Base-by-base conservation (phyloP, 1,139 yeast species). In the Candida sanyaensis region DNA sequence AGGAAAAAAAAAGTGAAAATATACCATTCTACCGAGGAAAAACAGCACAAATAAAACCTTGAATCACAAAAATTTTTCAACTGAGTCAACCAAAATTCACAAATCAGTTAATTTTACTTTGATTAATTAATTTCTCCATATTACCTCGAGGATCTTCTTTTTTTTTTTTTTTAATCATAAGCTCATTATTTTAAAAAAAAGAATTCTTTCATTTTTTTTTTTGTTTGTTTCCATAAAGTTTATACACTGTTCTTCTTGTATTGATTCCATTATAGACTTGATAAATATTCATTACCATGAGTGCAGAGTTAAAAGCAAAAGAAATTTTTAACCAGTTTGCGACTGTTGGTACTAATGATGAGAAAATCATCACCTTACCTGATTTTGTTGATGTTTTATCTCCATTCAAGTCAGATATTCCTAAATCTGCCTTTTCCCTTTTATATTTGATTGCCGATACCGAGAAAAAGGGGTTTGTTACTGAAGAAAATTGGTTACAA, bases 361-460 rank as follows among this genome's bases (percentile, higher is more conserved):
- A 63, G 37, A 57, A 56, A 43, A 53, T 55, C 42, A 47, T 56
- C 45, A 59, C 72, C 21, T 66, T 75, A 50, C 71, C 70, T 12
- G 69, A 69, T 51, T 75, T 75, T 51, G 65, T 70, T 40, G 62
- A 72, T 41, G 63, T 75, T 45, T 64, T 75, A 52, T 65, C 78
- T 21, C 80, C 80, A 10, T 74, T 73, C 54, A 68, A 69, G 38
- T 60, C 70, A 36, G 80, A 75, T 56, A 62, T 75, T 41, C 75
- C 78, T 10, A 67, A 62, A 45, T 67, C 68, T 43, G 61, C 77
- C 7, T 74, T 66, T 50, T 65, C 78, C 3, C 64, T 86, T 51
- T 78, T 86, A 46, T 86, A 83, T 59, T 71, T 85, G 47, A 77
- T 86, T 36, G 83, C 89, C 26, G 93, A 86, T 62, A 73, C 75